Evolutionary conservation across 2,329 filamentous ascomycete genomes (phyloP).

Genomic region (Alternaria triticina): DNA sequence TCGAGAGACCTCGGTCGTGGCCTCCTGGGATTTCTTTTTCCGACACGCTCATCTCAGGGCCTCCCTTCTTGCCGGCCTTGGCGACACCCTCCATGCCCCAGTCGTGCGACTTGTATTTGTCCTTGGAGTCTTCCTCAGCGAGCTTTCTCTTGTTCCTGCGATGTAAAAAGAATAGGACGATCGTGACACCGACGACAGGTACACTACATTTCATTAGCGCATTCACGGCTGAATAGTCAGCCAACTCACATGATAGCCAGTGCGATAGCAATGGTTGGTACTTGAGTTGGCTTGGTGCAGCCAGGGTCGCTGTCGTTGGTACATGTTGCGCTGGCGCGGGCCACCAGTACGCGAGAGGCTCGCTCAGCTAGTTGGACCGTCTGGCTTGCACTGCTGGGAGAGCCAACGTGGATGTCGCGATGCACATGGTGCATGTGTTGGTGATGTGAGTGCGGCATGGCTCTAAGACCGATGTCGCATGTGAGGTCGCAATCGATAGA

Average conservation of each 20-base stretch:
- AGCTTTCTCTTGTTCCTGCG: slow-evolving; percentile 76
- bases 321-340: slow-evolving; percentile 32
- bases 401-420: slow-evolving; percentile 25
- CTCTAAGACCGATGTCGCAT: slow-evolving; percentile 28
- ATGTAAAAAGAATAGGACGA: slow-evolving; percentile 78
- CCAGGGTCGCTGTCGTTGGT: slow-evolving; percentile 42
- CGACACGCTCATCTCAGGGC: slow-evolving; percentile 66
- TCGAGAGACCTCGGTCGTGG: slow-evolving; percentile 60
- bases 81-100: slow-evolving; percentile 75
- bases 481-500: slow-evolving; percentile 15
- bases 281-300: slow-evolving; percentile 45
- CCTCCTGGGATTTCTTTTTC: slow-evolving; percentile 48
- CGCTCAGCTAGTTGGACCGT: slow-evolving; percentile 27
- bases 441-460: slow-evolving; percentile 41
- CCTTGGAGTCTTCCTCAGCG: slow-evolving; percentile 77
- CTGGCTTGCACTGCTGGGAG: slow-evolving; percentile 24
- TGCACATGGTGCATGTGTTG: slow-evolving; percentile 41
- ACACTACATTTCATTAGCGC: slow-evolving; percentile 63
- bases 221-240: not conserved
- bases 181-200: slow-evolving; percentile 70
- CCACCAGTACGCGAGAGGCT: slow-evolving; percentile 35
- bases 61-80: slow-evolving; percentile 39
- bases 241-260: slow-evolving; percentile 43
- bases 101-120: slow-evolving; percentile 89
- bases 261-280: slow-evolving; percentile 42